A percentile compares a stretch with the other conserved stretches of the same genome.
phyloP scores from a whole-genome alignment of 2,329 filamentous ascomycete species.

The Phialophora chinensis region DNA sequence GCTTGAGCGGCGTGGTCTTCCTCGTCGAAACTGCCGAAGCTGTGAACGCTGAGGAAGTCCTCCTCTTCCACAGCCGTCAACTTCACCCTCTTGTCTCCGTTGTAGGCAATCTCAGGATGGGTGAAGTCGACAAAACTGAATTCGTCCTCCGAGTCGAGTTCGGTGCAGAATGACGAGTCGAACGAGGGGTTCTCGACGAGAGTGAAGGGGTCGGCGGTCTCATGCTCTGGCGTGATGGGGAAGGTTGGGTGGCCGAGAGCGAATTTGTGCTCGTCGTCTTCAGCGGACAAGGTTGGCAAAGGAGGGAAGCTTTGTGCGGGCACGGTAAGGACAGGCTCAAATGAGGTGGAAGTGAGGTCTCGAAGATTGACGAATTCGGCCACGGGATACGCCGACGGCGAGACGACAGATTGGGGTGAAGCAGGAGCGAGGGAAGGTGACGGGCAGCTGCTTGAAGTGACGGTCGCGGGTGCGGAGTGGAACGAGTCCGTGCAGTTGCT shows the following conservation, averaged over 20 bases:
- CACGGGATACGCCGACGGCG: constrained; percentile 66
- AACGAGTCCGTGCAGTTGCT: constrained; percentile 26
- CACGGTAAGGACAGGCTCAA: constrained; percentile 48
- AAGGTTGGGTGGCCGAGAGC: constrained; percentile 54
- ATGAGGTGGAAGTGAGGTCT: constrained; percentile 75
- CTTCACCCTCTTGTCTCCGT: constrained; percentile 73
- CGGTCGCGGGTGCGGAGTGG: constrained; percentile 13
- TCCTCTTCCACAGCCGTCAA: constrained; percentile 71
- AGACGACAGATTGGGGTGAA: constrained; percentile 40
- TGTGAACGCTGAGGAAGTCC: constrained; percentile 75
- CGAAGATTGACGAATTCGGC: constrained; percentile 90
- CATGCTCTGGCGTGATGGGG: constrained; percentile 51
- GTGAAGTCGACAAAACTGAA: constrained; percentile 78
- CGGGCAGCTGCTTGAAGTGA: constrained; percentile 34
- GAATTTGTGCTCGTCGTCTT: constrained; percentile 66
- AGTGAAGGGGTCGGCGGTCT: constrained; percentile 39
- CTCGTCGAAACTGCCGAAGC: constrained; percentile 77
- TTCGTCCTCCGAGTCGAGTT: constrained; percentile 89
- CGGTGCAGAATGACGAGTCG: constrained; percentile 74
- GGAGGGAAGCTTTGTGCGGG: constrained; percentile 62
- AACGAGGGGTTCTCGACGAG: constrained; percentile 64
- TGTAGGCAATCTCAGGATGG: constrained; percentile 63
- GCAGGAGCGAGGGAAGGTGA: constrained; percentile 37
- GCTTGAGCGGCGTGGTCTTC: constrained; percentile 65
- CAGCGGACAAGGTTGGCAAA: constrained; percentile 66